Evolutionary conservation across 1,284 basidiomycete genomes (phyloP), one percentile per base, ranked within the genome.

Genomic region (Trametes versicolor): DNA sequence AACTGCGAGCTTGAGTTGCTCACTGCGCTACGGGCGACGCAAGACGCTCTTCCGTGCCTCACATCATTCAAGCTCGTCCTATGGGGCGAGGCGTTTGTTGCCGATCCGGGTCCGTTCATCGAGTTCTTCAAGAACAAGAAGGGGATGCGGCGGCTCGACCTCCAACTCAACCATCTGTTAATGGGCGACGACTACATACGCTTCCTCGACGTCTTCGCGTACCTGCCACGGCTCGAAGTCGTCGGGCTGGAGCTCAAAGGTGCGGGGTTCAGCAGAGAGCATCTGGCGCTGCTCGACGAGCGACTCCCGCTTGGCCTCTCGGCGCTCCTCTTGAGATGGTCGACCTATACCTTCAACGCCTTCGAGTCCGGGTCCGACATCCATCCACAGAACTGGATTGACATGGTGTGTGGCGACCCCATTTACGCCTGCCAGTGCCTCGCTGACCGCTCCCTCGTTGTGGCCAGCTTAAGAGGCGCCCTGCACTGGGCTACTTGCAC

Each of bases 41-140:
- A 51, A 13, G 39, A 29, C 13, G 55, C 62, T 3, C 55, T 69
- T 3, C 65, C 65, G 17, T 39, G 29, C 7, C 63, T 69, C n/a
- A 48, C 53, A 4, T 62, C 68, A 10, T 50, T 69, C 62, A 66
- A 64, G 56, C 41, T 66, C 12, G 8, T 52, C 32, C 21, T 23
- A 10, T 23, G 17, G 10, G 36, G 7, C 45, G 12, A 19, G 15
- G 12, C 45, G 4, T 47, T 15, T 47, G 13, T 32, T 41, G 6
- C 39, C n/a, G 43, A 25, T 15, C 10, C 48, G 9, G 25, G 19
- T 17, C 29, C 49, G n/a, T 27, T 69, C 15, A 23, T 19, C 7
- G 50, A 50, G n/a, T 66, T 65, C 49, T 17, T 64, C 7, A 27
- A 41, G 32, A 41, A 45, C 50, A 61, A 51, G 60, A 45, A 21